Conservation (phyloP, 75 land plant species). For the Sequoia sempervirens region DNA sequence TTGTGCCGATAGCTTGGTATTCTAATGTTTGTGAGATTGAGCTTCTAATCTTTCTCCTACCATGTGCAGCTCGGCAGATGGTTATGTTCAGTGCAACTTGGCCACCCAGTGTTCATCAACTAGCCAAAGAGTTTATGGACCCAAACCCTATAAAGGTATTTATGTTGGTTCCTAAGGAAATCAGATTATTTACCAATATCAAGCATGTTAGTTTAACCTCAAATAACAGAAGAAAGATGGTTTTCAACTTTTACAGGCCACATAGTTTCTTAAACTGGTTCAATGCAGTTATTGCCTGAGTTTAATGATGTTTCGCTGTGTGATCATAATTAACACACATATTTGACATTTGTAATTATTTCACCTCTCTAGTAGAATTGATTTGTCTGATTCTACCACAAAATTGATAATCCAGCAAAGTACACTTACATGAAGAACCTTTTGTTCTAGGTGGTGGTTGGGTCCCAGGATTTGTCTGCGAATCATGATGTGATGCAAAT, state of each 20-base stretch:
- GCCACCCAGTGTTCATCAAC: constrained; percentile 76
- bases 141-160: constrained; percentile 82
- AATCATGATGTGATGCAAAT: constrained; percentile 98
- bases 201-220: neutral
- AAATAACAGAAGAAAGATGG: neutral
- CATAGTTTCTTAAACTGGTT: neutral
- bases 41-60: neutral
- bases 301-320: neutral
- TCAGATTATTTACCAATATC: neutral
- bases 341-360: neutral
- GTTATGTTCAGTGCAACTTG: constrained; percentile 99
- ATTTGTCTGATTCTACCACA: neutral
- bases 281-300: neutral
- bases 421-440: neutral
- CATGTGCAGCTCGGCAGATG: constrained; percentile 66
- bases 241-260: neutral
- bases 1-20: neutral
- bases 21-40: neutral
- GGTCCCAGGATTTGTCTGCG: constrained; percentile 94
- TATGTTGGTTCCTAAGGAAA: neutral
- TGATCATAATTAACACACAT: neutral
- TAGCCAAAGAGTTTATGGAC: constrained; percentile 88
- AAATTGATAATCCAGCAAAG: neutral
- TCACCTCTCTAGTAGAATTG: neutral
- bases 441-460: constrained; percentile 73